phyloP scores from a whole-genome alignment of 2,329 filamentous ascomycete genomes.

The Saccharata proteae region DNA sequence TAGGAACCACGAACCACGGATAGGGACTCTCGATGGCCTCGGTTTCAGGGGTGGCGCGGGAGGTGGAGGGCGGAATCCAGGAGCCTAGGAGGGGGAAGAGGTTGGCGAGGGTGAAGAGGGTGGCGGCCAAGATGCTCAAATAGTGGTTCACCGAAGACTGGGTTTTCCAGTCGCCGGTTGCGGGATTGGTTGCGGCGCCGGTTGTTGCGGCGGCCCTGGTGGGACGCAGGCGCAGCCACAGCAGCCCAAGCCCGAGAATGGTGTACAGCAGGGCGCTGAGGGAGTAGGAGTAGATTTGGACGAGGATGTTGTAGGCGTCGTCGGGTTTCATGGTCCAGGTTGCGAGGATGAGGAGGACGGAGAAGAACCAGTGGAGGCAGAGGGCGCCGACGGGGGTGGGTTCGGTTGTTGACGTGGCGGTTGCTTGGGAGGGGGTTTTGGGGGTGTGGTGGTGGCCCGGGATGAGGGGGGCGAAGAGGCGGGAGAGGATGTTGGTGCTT shows the following conservation, averaged over 20 bases:
- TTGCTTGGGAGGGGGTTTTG: background rate
- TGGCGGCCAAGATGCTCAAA: constrained; percentile 9
- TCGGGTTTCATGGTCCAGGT: constrained; percentile 9
- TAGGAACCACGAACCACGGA: constrained; percentile 10
- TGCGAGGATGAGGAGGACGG: constrained; percentile 11
- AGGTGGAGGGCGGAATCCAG: constrained; percentile 10
- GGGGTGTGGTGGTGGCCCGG: background rate
- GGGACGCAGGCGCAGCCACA: constrained; percentile 10
- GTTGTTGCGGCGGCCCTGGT: background rate
- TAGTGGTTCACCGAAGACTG: constrained; percentile 9
- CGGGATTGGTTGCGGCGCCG: background rate
- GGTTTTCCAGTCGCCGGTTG: constrained; percentile 6
- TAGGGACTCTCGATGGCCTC: constrained; percentile 1
- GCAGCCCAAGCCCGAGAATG: constrained; percentile 11
- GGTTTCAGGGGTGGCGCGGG: background rate
- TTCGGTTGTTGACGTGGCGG: constrained; percentile 8
- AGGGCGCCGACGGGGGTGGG: constrained; percentile 13
- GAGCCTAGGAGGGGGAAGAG: constrained; percentile 11
- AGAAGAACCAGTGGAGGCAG: constrained; percentile 13
- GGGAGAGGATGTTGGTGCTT: constrained; percentile 9
- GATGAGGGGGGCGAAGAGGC: constrained; percentile 4
- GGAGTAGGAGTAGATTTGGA: constrained; percentile 11
- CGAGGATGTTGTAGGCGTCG: constrained; percentile 11
- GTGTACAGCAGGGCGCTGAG: constrained; percentile 10
- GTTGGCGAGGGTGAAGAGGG: constrained; percentile 8